Base-by-base conservation (phyloP, 192 early-diverging fungal genomes). In the Geranomyces michiganensis region DNA sequence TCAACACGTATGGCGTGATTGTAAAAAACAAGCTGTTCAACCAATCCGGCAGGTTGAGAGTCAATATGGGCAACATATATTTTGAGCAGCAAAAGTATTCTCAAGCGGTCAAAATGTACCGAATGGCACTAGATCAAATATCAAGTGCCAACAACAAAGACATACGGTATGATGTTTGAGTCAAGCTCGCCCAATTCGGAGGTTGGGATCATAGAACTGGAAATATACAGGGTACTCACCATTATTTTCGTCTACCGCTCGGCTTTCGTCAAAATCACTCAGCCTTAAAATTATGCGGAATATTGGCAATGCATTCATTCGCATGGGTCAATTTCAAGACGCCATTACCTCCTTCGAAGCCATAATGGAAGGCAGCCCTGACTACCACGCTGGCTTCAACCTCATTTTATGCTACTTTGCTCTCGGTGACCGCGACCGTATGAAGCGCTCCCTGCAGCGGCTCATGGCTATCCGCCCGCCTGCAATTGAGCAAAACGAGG, bases 61-160 rank as follows among this genome's bases (percentile, higher is more conserved):
- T 88, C 53, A 88, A 88, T 67, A 88, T 88, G 86, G 86, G 86
- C 14, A 88, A 88, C 72, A 84, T 85, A 19, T 86, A 88, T 68
- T 83, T 86, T 75, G 82, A 85, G 70, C 84, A 85, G 71, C 49
- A 72, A 63, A 86, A 86, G 74, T 86, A 81, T 32, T 78, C 82
- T 0, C 84, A 86, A 61, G 86, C 86, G 3, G 74, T 88, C 32
- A 88, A 88, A 73, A 88, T 88, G 86, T 88, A 88, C 65, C 74
- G 86, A 9, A 88, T 88, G 86, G 86, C 86, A 41, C 67, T 88
- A 51, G 86, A 88, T 59, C 86, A 88, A 63, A 82, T 88, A 44
- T 78, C 86, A 14, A 84, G 80, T 59, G 36, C 10, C 36, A 67
- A 78, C 13, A 86, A 88, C 65, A 59, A 73, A 45, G 84, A 85